phyloP scores from a whole-genome alignment of 2,329 filamentous ascomycete genomes.

The Colletotrichum kahawae region DNA sequence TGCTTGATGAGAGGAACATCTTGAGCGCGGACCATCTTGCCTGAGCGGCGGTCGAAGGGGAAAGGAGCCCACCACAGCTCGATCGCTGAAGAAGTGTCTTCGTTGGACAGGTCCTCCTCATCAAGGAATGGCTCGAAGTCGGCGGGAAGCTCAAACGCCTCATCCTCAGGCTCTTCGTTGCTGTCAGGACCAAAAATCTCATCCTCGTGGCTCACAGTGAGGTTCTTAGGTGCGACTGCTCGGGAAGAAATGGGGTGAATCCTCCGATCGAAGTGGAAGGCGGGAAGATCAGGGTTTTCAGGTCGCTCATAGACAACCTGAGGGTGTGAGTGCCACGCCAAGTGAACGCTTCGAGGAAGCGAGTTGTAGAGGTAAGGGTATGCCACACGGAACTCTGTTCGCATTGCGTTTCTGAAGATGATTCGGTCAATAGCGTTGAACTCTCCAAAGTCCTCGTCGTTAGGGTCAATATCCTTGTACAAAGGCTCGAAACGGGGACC shows the following conservation, averaged over 20 bases:
- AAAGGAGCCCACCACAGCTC: slow-evolving; percentile 98
- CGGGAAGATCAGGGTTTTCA: slow-evolving; percentile 87
- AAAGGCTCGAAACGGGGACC: slow-evolving; percentile 95
- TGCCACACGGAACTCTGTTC: slow-evolving; percentile 93
- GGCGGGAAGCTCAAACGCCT: slow-evolving; percentile 82
- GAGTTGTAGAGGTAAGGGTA: slow-evolving; percentile 98
- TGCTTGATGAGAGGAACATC: slow-evolving; percentile 97
- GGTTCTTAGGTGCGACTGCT: slow-evolving; percentile 91
- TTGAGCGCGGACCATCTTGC: slow-evolving; percentile 94
- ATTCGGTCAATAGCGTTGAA: slow-evolving; percentile 99
- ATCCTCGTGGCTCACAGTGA: slow-evolving; percentile 91
- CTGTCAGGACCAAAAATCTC: slow-evolving; percentile 86
- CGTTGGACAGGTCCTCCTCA: slow-evolving; percentile 87
- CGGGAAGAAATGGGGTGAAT: slow-evolving; percentile 98
- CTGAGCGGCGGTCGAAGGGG: slow-evolving; percentile 92
- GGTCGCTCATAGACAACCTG: slow-evolving; percentile 90
- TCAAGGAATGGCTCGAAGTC: slow-evolving; percentile 86
- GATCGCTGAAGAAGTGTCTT: slow-evolving; percentile 89
- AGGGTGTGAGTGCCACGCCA: slow-evolving; percentile 93
- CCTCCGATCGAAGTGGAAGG: slow-evolving; percentile 97
- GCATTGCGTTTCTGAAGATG: slow-evolving; percentile 93
- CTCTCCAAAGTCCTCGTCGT: slow-evolving; percentile 98
- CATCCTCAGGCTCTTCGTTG: slow-evolving; percentile 76
- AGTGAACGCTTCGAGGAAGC: slow-evolving; percentile 88
- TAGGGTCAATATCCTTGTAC: slow-evolving; percentile 98